phyloP scores from a whole-genome alignment of 2,329 filamentous ascomycete genomes.

The Grosmannia penicillata region DNA sequence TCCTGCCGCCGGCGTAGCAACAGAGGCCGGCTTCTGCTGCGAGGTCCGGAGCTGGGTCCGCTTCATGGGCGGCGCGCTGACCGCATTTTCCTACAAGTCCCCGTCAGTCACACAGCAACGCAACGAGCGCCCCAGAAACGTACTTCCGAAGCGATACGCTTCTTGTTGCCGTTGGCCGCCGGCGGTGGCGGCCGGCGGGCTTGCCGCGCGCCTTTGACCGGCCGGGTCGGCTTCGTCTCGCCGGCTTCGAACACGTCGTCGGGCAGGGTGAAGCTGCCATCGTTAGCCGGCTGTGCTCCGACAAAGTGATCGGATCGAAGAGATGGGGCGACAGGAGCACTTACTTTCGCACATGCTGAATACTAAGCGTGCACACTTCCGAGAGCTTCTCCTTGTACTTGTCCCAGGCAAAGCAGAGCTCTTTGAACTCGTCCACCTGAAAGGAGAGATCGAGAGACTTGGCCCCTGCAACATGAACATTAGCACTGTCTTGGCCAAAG shows the following conservation, averaged over 20 bases:
- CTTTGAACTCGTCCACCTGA: constrained; percentile 76
- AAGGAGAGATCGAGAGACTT: constrained; percentile 65
- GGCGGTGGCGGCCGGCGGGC: constrained; percentile 20
- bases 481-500: not conserved
- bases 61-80: not conserved
- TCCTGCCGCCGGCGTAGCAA: no score
- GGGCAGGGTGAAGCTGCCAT: constrained; percentile 63
- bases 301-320: not conserved
- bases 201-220: constrained; percentile 27
- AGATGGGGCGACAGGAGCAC: constrained; percentile 17
- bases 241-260: constrained; percentile 76
- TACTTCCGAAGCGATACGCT: constrained; percentile 34
- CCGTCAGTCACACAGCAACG: not conserved
- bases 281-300: not conserved
- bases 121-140: not conserved
- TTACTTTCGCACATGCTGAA: constrained; percentile 79
- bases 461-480: constrained; percentile 31
- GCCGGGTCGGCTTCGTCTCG: constrained; percentile 52
- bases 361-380: constrained; percentile 42
- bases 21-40: no score
- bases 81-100: not conserved
- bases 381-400: constrained; percentile 63
- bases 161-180: constrained; percentile 27
- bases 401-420: constrained; percentile 61
- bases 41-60: no score